These are phyloP conservation scores for Diutina mesorugosa DNA, from an alignment of 1,139 yeast genomes.

Conservation along the genomic window DNA sequence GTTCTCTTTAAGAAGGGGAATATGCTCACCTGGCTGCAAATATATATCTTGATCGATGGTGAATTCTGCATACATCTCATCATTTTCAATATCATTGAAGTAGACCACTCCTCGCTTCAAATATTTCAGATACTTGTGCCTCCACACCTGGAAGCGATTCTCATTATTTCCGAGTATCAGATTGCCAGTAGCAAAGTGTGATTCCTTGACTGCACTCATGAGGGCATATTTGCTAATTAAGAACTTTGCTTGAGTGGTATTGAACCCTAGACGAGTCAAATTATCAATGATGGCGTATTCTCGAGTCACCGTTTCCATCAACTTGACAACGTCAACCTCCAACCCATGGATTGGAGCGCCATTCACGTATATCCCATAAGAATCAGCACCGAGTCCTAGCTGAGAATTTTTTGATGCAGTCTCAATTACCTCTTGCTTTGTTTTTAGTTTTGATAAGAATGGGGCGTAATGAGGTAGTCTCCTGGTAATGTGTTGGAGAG, in stretches of 20 bases:
- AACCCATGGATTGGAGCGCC: slow-evolving; percentile 39
- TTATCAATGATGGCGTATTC: slow-evolving; percentile 22
- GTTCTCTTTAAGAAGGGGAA: slow-evolving; percentile 64
- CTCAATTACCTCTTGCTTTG: slow-evolving; percentile 12
- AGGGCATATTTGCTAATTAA: slow-evolving; percentile 34
- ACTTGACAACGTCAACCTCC: slow-evolving; percentile 30
- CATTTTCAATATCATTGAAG: slow-evolving; percentile 66
- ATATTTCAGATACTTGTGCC: slow-evolving; percentile 17
- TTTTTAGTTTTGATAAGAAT: slow-evolving; percentile 11
- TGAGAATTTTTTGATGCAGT: slow-evolving; percentile 13
- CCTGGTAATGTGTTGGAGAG: slow-evolving; percentile 24
- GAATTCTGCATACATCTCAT: slow-evolving; percentile 37
- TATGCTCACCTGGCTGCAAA: slow-evolving; percentile 9
- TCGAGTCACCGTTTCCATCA: slow-evolving; percentile 19
- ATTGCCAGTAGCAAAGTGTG: slow-evolving; percentile 23
- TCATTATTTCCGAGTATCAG: slow-evolving; percentile 20
- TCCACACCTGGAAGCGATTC: slow-evolving; percentile 23
- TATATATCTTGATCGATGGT: slow-evolving; percentile 29
- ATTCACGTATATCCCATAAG: slow-evolving; percentile 46
- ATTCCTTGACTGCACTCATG: slow-evolving; percentile 20
- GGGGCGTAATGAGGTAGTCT: slow-evolving; percentile 40
- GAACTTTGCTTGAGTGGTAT: slow-evolving; percentile 19
- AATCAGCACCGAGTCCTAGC: slow-evolving; percentile 23
- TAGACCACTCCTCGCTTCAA: slow-evolving; percentile 41
- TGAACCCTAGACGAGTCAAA: slow-evolving; percentile 23